Conservation (phyloP, 1,284 basidiomycete genomes). For the Trichosporon sp. region DNA sequence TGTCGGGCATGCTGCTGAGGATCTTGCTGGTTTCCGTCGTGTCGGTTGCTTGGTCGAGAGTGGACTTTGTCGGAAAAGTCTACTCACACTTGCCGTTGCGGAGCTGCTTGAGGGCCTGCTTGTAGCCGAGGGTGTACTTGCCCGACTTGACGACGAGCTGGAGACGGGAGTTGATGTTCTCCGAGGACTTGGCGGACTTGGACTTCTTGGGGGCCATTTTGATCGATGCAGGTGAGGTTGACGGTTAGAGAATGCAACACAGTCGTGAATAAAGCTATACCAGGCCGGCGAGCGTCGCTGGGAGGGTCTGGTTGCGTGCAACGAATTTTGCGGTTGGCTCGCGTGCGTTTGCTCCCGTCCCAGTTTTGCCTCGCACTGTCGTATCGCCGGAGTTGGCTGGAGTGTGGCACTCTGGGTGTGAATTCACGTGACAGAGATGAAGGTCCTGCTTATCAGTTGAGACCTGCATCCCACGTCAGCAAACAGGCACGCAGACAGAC, state of each 20-base stretch:
- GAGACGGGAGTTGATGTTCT: constrained; percentile 93
- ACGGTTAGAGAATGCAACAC: constrained; percentile 3
- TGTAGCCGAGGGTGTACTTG: constrained; percentile 86
- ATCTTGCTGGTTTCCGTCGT: not conserved
- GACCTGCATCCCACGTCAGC: not conserved
- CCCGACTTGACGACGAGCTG: constrained; percentile 96
- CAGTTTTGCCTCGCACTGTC: not conserved
- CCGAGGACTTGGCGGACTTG: constrained; percentile 85
- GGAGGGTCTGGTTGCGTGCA: not conserved
- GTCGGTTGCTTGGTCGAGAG: not conserved
- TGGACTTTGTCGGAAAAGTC: constrained; percentile 24
- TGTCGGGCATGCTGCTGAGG: constrained; percentile 1
- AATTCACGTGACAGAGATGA: not conserved
- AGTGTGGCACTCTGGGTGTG: not conserved
- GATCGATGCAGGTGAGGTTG: constrained; percentile 19
- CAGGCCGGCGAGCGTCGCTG: not conserved
- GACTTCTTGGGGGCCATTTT: constrained; percentile 62
- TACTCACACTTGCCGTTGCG: constrained; percentile 92
- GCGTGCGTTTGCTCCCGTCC: constrained; percentile 11
- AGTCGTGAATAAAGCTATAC: no score
- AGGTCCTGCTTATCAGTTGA: not conserved
- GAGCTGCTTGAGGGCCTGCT: constrained; percentile 97
- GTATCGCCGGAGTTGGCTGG: not conserved
- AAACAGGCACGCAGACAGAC: not conserved
- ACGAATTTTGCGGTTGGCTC: not conserved